Evolutionary conservation across 768 basidiomycete genomes (phyloP).

Genomic region (Collybia mongolica): DNA sequence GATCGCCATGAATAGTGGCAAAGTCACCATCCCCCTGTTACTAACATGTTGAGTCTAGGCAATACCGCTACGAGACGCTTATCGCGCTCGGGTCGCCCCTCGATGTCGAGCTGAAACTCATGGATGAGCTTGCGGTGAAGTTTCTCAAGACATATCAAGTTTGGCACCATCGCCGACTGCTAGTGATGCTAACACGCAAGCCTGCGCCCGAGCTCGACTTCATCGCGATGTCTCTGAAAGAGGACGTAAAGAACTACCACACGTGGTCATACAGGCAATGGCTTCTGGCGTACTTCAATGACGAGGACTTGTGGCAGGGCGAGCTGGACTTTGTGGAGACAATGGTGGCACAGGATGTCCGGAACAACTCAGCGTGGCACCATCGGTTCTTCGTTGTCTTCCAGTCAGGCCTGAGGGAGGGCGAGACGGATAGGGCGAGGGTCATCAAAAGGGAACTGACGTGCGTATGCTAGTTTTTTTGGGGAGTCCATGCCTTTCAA

Average conservation of each 20-base stretch:
- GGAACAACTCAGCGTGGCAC: slow-evolving; percentile 99
- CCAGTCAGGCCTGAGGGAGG: slow-evolving; percentile 57
- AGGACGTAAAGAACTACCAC: slow-evolving; percentile 96
- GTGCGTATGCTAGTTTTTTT: slow-evolving; percentile 45
- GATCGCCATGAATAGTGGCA: not conserved
- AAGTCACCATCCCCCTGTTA: slow-evolving; percentile 1
- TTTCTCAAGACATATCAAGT: slow-evolving; percentile 97
- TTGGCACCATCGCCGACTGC: slow-evolving; percentile 88
- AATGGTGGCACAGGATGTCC: slow-evolving; percentile 71
- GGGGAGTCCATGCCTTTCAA: slow-evolving; percentile 1
- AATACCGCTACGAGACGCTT: slow-evolving; percentile 91
- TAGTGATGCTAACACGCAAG: slow-evolving; percentile 55
- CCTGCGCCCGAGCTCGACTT: slow-evolving; percentile 76
- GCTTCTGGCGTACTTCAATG: slow-evolving; percentile 83
- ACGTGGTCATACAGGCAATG: slow-evolving; percentile 99
- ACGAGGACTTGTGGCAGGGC: slow-evolving; percentile 64
- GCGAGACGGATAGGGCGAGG: slow-evolving; percentile 60
- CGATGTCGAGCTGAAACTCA: slow-evolving; percentile 74
- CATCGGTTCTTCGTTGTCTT: slow-evolving; percentile 90
- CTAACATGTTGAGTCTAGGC: slow-evolving; percentile 49
- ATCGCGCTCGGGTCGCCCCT: slow-evolving; percentile 65
- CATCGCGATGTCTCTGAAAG: slow-evolving; percentile 66
- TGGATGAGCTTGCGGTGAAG: slow-evolving; percentile 83
- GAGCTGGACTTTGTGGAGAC: slow-evolving; percentile 76
- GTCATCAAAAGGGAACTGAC: slow-evolving; percentile 68